Conservation (phyloP, 805 yeast species). For the Ogataea dorogensis region DNA sequence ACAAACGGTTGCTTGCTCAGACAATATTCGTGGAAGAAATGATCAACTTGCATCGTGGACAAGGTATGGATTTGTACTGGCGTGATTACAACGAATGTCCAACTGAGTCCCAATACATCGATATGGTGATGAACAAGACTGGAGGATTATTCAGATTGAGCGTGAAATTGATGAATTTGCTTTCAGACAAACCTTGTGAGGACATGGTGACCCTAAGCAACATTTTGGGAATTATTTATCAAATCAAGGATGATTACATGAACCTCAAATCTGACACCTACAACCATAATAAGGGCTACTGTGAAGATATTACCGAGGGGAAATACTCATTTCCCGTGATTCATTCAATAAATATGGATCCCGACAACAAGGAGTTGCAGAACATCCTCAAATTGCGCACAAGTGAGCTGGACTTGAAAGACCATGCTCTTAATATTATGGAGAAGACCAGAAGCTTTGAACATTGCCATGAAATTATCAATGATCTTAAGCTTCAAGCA, state of each 20-base stretch:
- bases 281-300: slow-evolving; percentile 66
- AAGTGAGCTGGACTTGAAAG: slow-evolving; percentile 46
- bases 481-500: slow-evolving; percentile 27
- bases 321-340: slow-evolving; percentile 85
- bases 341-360: slow-evolving; percentile 50
- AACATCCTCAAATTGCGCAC: slow-evolving; percentile 56
- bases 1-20: slow-evolving; percentile 30
- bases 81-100: slow-evolving; percentile 65
- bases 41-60: slow-evolving; percentile 83
- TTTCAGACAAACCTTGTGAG: slow-evolving; percentile 14
- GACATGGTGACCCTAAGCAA: slow-evolving; percentile 62
- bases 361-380: slow-evolving; percentile 40
- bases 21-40: slow-evolving; percentile 65
- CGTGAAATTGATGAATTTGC: slow-evolving; percentile 53
- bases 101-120: slow-evolving; percentile 58
- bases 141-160: slow-evolving; percentile 85
- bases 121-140: slow-evolving; percentile 85
- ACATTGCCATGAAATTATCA: slow-evolving; percentile 36
- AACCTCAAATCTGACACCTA: slow-evolving; percentile 57
- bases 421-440: slow-evolving; percentile 49
- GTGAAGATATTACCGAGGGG: slow-evolving; percentile 89
- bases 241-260: slow-evolving; percentile 79
- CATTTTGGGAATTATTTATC: slow-evolving; percentile 78
- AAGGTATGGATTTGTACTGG: slow-evolving; percentile 88
- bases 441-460: slow-evolving; percentile 40